Evolutionary conservation across 805 yeast species (phyloP).

Genomic region (Kuraishia hungarica): DNA sequence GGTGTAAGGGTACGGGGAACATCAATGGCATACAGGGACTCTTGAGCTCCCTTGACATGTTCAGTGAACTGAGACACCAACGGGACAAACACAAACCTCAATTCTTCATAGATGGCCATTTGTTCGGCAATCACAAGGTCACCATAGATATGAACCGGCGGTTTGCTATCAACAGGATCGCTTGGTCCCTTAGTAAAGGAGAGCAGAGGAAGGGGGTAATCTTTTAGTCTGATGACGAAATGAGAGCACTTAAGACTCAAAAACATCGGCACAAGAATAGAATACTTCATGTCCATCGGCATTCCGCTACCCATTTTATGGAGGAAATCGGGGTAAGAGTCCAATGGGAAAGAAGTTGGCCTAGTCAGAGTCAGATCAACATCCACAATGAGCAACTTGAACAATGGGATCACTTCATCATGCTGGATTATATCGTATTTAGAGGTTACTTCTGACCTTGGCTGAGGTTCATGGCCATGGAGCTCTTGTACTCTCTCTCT

Average conservation of each 20-base stretch:
- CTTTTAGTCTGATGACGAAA: conserved; percentile 63
- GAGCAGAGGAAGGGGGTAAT: conserved; percentile 81
- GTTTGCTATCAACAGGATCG: conserved; percentile 11
- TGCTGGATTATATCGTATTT: conserved; percentile 19
- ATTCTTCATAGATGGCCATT: conserved; percentile 21
- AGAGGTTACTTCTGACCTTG: conserved; percentile 14
- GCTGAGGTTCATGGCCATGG: conserved; percentile 17
- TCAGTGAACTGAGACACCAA: conserved; percentile 36
- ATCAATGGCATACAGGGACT: conserved; percentile 41
- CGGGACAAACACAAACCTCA: conserved; percentile 59
- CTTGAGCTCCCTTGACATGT: conserved; percentile 19
- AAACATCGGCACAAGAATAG: conserved; percentile 59
- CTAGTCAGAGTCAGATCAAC: conserved; percentile 37
- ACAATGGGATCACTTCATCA: conserved; percentile 38
- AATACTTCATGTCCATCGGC: conserved; percentile 61
- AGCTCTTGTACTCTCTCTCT: conserved; percentile 4
- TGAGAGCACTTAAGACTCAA: conserved; percentile 51
- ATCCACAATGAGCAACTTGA: conserved; percentile 40
- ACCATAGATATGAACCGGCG: conserved; percentile 39
- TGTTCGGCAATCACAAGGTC: conserved; percentile 65
- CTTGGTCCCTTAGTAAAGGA: conserved; percentile 4
- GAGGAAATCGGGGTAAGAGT: conserved; percentile 51
- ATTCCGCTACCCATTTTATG: conserved; percentile 74
- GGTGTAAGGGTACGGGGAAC: conserved; percentile 74
- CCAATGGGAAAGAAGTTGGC: conserved; percentile 40